Conservation (phyloP, 2,329 filamentous ascomycete species). For the Ophiocordyceps camponoti-leonardi region DNA sequence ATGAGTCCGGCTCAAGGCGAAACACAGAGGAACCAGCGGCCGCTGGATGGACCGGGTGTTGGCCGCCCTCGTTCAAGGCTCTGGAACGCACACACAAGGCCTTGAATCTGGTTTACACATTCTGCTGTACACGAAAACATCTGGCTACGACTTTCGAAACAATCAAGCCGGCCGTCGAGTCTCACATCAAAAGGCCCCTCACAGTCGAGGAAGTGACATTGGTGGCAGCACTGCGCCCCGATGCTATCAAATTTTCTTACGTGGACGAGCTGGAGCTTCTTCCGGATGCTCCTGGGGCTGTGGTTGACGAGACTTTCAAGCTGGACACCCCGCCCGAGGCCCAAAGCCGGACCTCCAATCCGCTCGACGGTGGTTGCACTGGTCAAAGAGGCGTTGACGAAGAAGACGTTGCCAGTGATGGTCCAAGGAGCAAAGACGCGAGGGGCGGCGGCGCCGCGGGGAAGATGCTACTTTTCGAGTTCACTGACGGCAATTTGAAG, state of each 20-base stretch:
- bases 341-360: neutral
- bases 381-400: neutral
- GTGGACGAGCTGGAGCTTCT: constrained; percentile 73
- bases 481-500: constrained; percentile 80
- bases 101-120: constrained; percentile 84
- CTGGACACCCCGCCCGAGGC: constrained; percentile 25
- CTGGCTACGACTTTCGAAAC: constrained; percentile 83
- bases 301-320: constrained; percentile 47
- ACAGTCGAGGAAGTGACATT: constrained; percentile 64
- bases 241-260: constrained; percentile 67
- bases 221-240: constrained; percentile 61
- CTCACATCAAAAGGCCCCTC: constrained; percentile 56
- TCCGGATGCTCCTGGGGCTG: constrained; percentile 56
- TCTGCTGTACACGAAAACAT: constrained; percentile 85
- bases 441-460: constrained; percentile 18
- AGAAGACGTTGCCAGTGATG: neutral
- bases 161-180: constrained; percentile 69
- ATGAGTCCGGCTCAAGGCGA: too few species aligned
- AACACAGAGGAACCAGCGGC: neutral
- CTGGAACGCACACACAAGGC: constrained; percentile 67
- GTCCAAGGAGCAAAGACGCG: constrained; percentile 6
- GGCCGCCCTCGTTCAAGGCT: constrained; percentile 59
- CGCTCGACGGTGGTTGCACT: too few species aligned
- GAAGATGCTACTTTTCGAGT: constrained; percentile 80
- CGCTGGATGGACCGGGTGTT: constrained; percentile 19